These are phyloP conservation scores for Prunus kanzakura DNA, from an alignment of 306 rosid genomes.

Conservation along the genomic window DNA sequence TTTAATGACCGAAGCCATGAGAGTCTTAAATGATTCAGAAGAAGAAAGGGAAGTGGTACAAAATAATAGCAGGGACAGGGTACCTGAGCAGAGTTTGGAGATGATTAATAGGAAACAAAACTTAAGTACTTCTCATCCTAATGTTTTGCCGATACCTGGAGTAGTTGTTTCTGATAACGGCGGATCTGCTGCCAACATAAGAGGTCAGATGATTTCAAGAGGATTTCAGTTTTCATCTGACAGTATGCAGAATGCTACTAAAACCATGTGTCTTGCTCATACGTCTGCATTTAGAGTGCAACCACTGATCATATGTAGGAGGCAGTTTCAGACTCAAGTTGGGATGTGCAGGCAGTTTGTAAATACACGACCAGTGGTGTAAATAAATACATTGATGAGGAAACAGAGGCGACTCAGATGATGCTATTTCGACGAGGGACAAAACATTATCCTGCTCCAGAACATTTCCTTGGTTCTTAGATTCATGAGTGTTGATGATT, in stretches of 20 bases:
- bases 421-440: conserved; percentile 3
- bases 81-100: conserved; percentile 37
- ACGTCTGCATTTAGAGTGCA: conserved; percentile 32
- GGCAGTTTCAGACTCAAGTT: conserved; percentile 41
- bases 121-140: conserved; percentile 37
- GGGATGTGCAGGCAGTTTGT: conserved; percentile 39
- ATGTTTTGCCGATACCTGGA: conserved; percentile 43
- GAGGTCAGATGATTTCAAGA: conserved; percentile 49
- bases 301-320: conserved; percentile 43
- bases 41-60: conserved; percentile 34
- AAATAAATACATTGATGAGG: conserved; percentile 48
- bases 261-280: conserved; percentile 38
- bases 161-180: conserved; percentile 42
- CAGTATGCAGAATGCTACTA: conserved; percentile 26
- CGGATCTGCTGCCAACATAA: conserved; percentile 39
- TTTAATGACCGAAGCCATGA: conserved; percentile 48
- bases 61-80: conserved; percentile 23
- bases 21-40: conserved; percentile 39
- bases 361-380: conserved; percentile 47
- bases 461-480: conserved; percentile 11
- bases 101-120: conserved; percentile 39
- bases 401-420: conserved; percentile 14
- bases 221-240: conserved; percentile 31
- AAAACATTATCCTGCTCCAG: conserved; percentile 14
- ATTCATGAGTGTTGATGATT: conserved; percentile 21